Evolutionary conservation across 73 alveolate genomes (phyloP), one percentile per base, ranked within the genome.

Genomic region (Paramecium primaurelia): DNA sequence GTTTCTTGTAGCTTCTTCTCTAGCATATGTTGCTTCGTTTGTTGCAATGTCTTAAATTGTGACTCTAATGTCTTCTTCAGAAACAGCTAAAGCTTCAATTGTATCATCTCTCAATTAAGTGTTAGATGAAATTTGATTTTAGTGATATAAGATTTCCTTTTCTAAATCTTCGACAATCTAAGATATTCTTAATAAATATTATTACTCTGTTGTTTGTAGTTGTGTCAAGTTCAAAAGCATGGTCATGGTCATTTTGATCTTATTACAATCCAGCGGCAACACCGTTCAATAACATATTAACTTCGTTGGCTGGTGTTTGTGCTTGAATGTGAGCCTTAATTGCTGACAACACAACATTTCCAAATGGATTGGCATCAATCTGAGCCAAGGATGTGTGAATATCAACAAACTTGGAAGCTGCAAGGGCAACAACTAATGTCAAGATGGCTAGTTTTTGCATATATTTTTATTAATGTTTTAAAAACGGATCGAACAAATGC

Each of bases 81-180:
- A 80, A 32, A 32, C 28, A 80, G 91, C 91, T 14, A 80, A 47
- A 42, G 91, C 91, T 49, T 80, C 91, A 26, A 49, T 47, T 34
- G 91, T 80, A 77, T 80, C 91, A 42, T 80, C 91, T 80, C 91
- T 80, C 75, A 80, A 80, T 47, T 80, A 32, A 36, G 91, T 80
- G 47, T 80, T 80, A n/a, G 75, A 42, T 26, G 47, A 22, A 20
- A 80, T 80, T 80, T 80, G 36, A 42, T 45, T 25, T 44, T 80
- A 22, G 91, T 80, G 91, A 42, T 80, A 80, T 22, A 32, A 20
- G 75, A 80, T 80, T 42, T 80, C 75, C 77, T 80, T 80, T 26
- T 80, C 91, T 18, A 80, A 47, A 47, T 80, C 91, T 34, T 80
- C 42, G 51, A 64, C 84, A 64, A 64, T 34, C 84, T 64, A 64